Base-by-base conservation (phyloP, 1,284 basidiomycete species). In the Pisolithus thermaeus region DNA sequence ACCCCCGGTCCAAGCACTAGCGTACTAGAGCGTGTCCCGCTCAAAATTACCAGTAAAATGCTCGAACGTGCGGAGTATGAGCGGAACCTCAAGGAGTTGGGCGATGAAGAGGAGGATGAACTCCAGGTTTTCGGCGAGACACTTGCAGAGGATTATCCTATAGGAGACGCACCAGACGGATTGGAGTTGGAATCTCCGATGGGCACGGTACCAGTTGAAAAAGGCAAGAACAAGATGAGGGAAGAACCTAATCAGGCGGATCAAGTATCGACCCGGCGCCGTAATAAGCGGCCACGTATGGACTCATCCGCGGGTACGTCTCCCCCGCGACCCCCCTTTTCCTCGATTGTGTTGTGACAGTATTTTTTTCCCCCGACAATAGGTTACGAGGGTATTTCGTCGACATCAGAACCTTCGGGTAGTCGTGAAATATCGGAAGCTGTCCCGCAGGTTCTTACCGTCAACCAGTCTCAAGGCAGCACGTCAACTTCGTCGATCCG, bases 21-120 rank as follows among this genome's bases (percentile, higher is more conserved):
- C 48, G 30, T 49, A 14, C 32, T 35, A 58, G 51, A 61, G 59
- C 67, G 58, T 39, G 70, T 81, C 11, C 79, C 82, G 0, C 64
- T 72, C n/a, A 81, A 78, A 60, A 64, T 83, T 11, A 88, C 84
- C 2, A 74, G 70, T 58, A 88, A 87, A 65, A 88, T 89, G 84
- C 59, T 72, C 16, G 81, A 79, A 48, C 77, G 85, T 3, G 77
- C 77, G 43, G 71, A 80, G 57, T 85, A 87, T 58, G 75, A 84
- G 59, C 73, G 73, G 52, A 70, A 78, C 51, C 58, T 87, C 35
- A 71, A 73, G 37, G 77, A 77, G 50, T 56, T 67, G 20, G 70
- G 61, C 1, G 69, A 72, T 50, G 77, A 75, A 46, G 74, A 74
- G 40, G 75, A 71, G 44, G 75, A 73, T 2, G 73, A 64, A 9